These are phyloP conservation scores for Trichoderma brevicompactum DNA, from an alignment of 2,329 filamentous ascomycete species.

Conservation along the genomic window DNA sequence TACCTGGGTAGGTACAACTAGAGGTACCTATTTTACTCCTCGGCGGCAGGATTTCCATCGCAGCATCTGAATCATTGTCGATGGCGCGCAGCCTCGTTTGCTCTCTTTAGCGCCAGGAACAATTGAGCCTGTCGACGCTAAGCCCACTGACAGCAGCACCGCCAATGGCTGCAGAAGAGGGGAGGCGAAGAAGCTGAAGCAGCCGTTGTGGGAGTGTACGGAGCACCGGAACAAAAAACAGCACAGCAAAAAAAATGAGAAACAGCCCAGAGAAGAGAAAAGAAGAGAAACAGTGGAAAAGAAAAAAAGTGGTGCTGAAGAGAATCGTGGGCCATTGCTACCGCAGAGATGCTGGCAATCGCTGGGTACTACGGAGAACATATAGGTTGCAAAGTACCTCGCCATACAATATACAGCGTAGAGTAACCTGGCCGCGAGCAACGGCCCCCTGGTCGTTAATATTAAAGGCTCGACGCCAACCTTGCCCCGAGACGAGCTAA, in stretches of 20 bases:
- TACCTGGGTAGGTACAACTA: too few relatives aligned
- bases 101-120: conserved; percentile 18
- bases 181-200: conserved; percentile 19
- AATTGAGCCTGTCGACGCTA: conserved; percentile 13
- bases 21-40: too few relatives aligned
- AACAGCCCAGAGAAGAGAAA: background rate
- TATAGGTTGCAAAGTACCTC: background rate
- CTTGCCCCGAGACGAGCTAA: conserved; percentile 38
- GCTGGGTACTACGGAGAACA: too few relatives aligned
- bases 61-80: conserved; percentile 1
- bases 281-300: background rate
- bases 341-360: background rate
- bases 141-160: conserved; percentile 14
- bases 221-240: background rate
- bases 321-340: background rate
- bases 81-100: conserved; percentile 21
- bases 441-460: conserved; percentile 7
- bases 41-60: background rate
- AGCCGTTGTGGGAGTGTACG: conserved; percentile 8
- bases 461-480: conserved; percentile 38
- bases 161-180: background rate
- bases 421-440: background rate
- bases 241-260: background rate
- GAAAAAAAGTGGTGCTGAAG: background rate
- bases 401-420: background rate